Evolutionary conservation across 345 rosid species (phyloP), one percentile per base, ranked within the genome.

Genomic region (Excoecaria agallocha): DNA sequence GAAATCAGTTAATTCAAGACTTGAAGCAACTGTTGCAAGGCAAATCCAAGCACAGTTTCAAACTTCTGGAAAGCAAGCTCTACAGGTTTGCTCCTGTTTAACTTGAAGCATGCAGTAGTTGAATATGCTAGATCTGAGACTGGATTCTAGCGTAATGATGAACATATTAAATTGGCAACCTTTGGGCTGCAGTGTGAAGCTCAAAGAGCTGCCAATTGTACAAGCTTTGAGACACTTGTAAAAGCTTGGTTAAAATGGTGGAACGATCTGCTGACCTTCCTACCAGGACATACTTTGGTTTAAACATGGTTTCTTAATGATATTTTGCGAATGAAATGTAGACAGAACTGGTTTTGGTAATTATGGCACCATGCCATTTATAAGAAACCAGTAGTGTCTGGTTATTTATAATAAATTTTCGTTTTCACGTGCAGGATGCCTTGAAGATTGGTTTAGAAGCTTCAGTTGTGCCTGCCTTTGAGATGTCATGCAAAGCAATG

Each of bases 1-100:
- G 50, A 95, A 87, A 74, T 87, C 97, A 50, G 88, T 95, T 75
- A 89, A 74, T 77, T 82, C 90, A 66, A 95, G 90, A 84, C 93
- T 93, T 37, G 98, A 93, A 78, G 84, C 94, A 72, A 83, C 91
- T 12, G 87, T 95, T 74, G 85, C 92, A 52, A 86, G 87, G 83
- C 99, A 95, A 83, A 95, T 95, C 66, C 90, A 87, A 76, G 80
- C 90, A 58, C 98, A 93, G 69, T 93, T 95, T 82, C 98, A 91
- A 88, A 93, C 93, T 70, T 87, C 98, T 84, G 99, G 97, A 81
- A 91, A 81, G 84, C 94, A 88, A 75, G 97, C 97, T 35, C 93
- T 94, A 69, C 95, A 92, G 98, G 98, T 94, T 76, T 62, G 75
- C 41, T 22, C 13, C 39, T 70, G 52, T 74, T 68, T 54, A 43